These are phyloP conservation scores for Nepenthes gracilis DNA, from an alignment of 148 eudicot species.

Conservation along the genomic window DNA sequence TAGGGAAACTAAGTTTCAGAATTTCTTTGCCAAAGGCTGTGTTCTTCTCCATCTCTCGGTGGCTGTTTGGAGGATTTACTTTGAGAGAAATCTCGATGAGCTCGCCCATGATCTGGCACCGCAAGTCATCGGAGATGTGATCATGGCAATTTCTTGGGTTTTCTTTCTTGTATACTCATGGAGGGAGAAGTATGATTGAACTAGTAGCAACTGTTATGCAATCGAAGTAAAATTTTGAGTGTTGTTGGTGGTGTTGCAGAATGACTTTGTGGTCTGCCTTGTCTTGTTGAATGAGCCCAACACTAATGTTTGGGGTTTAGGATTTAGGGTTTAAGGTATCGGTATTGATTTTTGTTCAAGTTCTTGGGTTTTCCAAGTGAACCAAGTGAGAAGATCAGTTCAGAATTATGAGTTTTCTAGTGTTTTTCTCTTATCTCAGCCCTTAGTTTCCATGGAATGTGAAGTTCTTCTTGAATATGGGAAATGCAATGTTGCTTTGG, in stretches of 20 bases:
- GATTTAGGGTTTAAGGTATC: too few relatives aligned
- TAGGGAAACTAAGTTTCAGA: slow-evolving; percentile 58
- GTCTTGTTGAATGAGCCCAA: too few relatives aligned
- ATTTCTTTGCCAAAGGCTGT: slow-evolving; percentile 81
- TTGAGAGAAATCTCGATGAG: slow-evolving; percentile 62
- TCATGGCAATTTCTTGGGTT: slow-evolving; percentile 75
- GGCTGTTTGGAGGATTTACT: slow-evolving; percentile 87
- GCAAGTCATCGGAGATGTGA: slow-evolving; percentile 61
- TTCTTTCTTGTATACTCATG: slow-evolving; percentile 70
- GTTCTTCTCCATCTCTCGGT: slow-evolving; percentile 63
- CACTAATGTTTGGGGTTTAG: too few relatives aligned
- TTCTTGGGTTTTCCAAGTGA: too few relatives aligned
- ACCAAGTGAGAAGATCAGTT: too few relatives aligned
- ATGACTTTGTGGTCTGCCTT: not conserved
- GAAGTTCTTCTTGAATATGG: too few relatives aligned
- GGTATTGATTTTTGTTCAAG: too few relatives aligned
- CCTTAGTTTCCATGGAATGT: too few relatives aligned
- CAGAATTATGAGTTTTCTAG: too few relatives aligned
- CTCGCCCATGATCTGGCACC: slow-evolving; percentile 59
- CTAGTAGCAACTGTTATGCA: not conserved
- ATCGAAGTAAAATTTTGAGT: not conserved
- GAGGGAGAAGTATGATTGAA: slow-evolving; percentile 87
- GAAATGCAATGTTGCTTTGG: too few relatives aligned
- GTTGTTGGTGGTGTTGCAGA: not conserved
- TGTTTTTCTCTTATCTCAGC: too few relatives aligned